Conservation (phyloP, 1,284 basidiomycete species). For the Cryptococcus jaspeensis region DNA sequence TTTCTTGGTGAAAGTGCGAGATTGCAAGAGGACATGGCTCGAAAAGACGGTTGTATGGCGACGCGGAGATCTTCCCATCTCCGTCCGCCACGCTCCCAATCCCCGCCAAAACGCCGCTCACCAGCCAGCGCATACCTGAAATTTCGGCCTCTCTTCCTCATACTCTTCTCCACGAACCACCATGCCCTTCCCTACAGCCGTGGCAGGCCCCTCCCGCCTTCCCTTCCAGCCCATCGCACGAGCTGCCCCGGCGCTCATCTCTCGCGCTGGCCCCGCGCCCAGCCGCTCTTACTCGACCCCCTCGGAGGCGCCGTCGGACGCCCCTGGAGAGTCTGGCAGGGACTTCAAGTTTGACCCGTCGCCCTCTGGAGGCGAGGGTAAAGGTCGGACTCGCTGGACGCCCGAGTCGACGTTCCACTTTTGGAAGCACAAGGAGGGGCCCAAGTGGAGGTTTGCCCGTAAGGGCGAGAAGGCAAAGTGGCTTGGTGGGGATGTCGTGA, state of each 20-base stretch:
- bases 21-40: not conserved
- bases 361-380: not conserved
- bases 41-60: not conserved
- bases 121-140: not conserved
- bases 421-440: conserved; percentile 11
- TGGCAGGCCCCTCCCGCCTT: conserved; percentile 20
- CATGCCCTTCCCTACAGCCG: conserved; percentile 15
- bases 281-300: too few relatives aligned
- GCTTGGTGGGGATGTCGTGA: conserved; percentile 44
- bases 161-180: not conserved
- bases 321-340: too few relatives aligned
- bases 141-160: conserved; percentile 1
- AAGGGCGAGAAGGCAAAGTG: conserved; percentile 41
- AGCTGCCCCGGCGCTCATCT: too few relatives aligned
- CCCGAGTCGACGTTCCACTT: too few relatives aligned
- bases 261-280: too few relatives aligned
- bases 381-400: too few relatives aligned
- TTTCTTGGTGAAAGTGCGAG: not conserved
- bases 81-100: not conserved
- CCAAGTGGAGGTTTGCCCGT: conserved; percentile 19
- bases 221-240: conserved; percentile 8
- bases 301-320: too few relatives aligned
- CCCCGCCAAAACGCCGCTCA: not conserved
- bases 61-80: not conserved
- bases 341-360: conserved; percentile 1